Evolutionary conservation across 2,329 filamentous ascomycete genomes (phyloP), one percentile per base, ranked within the genome.

Genomic region (Pseudogymnoascus sp.): DNA sequence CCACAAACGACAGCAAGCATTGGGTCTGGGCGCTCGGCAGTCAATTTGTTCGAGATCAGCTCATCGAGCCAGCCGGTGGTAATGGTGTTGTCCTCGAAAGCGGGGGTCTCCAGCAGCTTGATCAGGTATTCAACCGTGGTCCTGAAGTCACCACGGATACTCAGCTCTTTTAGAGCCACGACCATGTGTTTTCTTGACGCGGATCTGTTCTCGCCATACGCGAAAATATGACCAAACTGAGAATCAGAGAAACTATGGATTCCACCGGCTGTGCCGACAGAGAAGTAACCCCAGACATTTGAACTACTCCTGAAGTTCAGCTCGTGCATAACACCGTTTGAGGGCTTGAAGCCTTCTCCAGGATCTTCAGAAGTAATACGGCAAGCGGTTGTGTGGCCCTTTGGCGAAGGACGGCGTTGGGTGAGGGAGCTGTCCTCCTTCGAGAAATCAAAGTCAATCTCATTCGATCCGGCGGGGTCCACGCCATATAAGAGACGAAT

Each of bases 241-340:
- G 89, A 95, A 78, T 99, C 94, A 6, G 94, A 97, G 82, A 96
- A 99, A 75, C 90, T 96, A 83, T 99, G 94, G 66, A 99, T 99
- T 75, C 92, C 92, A 77, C 92, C 92, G 60, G 91, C 87, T 8
- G 92, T 94, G 78, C 92, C 90, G 74, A 99, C 94, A 59, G 94
- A 99, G 84, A 99, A 99, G 77, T 99, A 99, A 81, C 94, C 94
- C 94, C 94, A 99, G 60, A 97, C 94, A 68, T 99, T 99, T 64
- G 94, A 97, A 74, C 91, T 96, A 79, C 89, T 95, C 72, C 94
- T 85, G 84, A 99, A 99, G 81, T 99, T 99, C 71, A 99, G 80
- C 72, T 99, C 94, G 78, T 97, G 94, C 84, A 99, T 95, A 59
- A 92, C 95, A 84, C 94, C 94, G 70, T 92, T 95, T 48, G 94